Base-by-base conservation (phyloP, 148 eudicot species). In the Cornus suecica region DNA sequence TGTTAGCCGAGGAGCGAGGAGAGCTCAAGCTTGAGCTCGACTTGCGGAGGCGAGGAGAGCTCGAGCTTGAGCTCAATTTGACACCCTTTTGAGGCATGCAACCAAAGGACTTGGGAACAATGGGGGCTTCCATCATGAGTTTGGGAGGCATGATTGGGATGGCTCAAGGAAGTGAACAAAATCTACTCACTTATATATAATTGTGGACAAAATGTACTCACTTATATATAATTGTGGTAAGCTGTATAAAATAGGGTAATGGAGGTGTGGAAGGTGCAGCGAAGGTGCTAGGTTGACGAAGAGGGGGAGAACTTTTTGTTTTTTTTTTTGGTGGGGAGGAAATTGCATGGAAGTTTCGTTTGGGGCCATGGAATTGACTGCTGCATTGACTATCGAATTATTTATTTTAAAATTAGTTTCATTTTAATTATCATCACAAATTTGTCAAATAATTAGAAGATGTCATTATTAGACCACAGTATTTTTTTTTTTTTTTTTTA, bases 301-400 rank as follows among this genome's bases (percentile, higher is more conserved):
- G 61, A n/a, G n/a, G n/a, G n/a, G n/a, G n/a, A 3, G 42, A 37
- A 37, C 42, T 22, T 58, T 83, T n/a, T n/a, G n/a, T n/a, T n/a
- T n/a, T n/a, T n/a, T n/a, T n/a, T n/a, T 64, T 8, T 65, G 79
- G 69, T 56, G 20, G 15, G 25, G 10, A 76, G 88, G 93, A 90
- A 90, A 79, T 68, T 87, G 88, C 93, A 86, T 84, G 89, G 93
- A 74, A 90, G 69, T 72, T 90, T 90, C 90, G 71, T 72, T 68
- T 29, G 52, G 74, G 54, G 13, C 70, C 61, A 42, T 6, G 9
- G 4, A 37, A 37, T 5, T 37, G 42, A 37, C 42, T 0, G 42
- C 9, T 37, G 42, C 42, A 37, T 37, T 37, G 7, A 37, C 42
- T 37, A 10, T 37, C 1, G 9, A 37, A 6, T 37, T 6, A 3